Evolutionary conservation across 371 early-diverging fungal genomes (phyloP), one percentile per base, ranked within the genome.

Genomic region (Mucor lusitanicus): DNA sequence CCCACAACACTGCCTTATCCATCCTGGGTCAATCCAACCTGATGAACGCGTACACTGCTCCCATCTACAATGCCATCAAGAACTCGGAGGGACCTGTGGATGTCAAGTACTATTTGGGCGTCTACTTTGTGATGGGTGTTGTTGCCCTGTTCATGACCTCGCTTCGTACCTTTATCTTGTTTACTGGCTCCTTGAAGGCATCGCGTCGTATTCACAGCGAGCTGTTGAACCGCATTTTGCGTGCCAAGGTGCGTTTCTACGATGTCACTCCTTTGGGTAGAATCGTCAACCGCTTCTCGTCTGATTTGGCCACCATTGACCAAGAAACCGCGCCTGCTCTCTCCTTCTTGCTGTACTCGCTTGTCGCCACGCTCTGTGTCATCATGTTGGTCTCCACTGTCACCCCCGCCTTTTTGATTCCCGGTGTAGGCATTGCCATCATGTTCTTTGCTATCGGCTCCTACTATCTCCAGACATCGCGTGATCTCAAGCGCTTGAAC

Each of bases 401-500:
- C 11, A 85, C 85, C 0, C 89, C 89, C 30, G 63, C 73, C 37
- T 86, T 88, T 65, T 57, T 88, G 57, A 48, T 86, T 39, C 83
- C 87, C 15, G 86, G 85, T 23, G 62, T 76, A 27, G 28, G 85
- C 54, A 85, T 88, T 66, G 76, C 83, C 9, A 56, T 79, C 25
- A 17, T 86, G 40, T 86, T 82, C 53, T 75, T 77, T 61, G 42
- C 76, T 35, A 79, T 91, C 62, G 87, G 86, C 9, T 44, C 71
- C 0, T 86, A 87, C 64, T 95, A 94, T 68, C 79, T 93, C 11
- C 74, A 76, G 1, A 81, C 91, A 0, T 91, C 93, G 5, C 90
- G 96, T n/a, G 93, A 95, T 72, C 76, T 97, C 72, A 96, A 96
- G 86, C 91, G 96, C 23, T 73, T 97, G 42, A 94, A 95, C 67